Base-by-base conservation (phyloP, 2,329 filamentous ascomycete species). In the Fusarium mundagurra region DNA sequence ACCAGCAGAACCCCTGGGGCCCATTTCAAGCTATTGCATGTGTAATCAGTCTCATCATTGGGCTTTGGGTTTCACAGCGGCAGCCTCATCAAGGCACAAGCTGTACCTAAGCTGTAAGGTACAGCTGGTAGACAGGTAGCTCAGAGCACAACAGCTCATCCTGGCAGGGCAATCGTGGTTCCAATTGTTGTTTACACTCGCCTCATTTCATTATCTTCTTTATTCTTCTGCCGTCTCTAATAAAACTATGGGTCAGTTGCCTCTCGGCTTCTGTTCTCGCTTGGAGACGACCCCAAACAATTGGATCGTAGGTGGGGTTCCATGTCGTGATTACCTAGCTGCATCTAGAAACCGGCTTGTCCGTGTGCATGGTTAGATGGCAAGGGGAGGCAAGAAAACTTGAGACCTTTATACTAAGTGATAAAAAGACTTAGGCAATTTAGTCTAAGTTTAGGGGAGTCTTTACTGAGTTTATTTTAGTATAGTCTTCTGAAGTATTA, bases 41-140 rank as follows among this genome's bases (percentile, higher is more conserved):
- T 24, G 24, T 24, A 44, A 24, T 67, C 33, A 45, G 24, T 44
- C 67, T 59, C n/a, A 20, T 68, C 31, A 29, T 68, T 72, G 43
- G 63, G 38, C n/a, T 61, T 72, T 43, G 45, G 59, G 71, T 72
- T 71, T 71, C 67, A 74, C 59, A 36, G 41, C 54, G 36, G 45
- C 63, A 47, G 57, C 63, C 63, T 72, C 43, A 41, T 61, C 53
- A 64, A 69, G 44, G 55, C 60, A 53, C 45, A 58, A 51, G 34
- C n/a, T 61, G 62, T 72, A 55, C 67, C 71, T 64, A 41, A 41
- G 38, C 38, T 41, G 38, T 41, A 41, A 41, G 34, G 34, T 29
- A 38, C 50, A 67, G 61, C 29, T 54, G 27, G 45, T 39, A 55
- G 43, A 50, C 20, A 29, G 33, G 33, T 34, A 29, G 31, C 33